Percentiles rank a stretch among this genome's conserved stretches.
phyloP scores from a whole-genome alignment of 441 rosid genomes.

The Aquilaria agallochum region DNA sequence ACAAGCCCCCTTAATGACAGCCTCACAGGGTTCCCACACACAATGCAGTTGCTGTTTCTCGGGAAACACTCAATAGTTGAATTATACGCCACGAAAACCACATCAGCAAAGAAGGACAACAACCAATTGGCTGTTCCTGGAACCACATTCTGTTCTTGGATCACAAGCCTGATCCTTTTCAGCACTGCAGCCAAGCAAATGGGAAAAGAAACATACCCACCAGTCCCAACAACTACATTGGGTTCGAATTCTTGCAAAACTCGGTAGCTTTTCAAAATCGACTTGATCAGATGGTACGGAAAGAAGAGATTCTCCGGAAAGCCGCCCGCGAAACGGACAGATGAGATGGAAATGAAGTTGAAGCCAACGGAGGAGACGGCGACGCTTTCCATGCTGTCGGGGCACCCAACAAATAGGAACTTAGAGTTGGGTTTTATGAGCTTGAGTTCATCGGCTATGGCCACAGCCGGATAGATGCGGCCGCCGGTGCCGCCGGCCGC shows the following conservation, averaged over 20 bases:
- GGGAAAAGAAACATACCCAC: constrained; percentile 81
- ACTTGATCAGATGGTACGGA: constrained; percentile 49
- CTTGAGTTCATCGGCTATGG: constrained; percentile 81
- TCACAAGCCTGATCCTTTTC: constrained; percentile 45
- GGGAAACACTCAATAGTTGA: constrained; percentile 63
- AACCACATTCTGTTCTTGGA: constrained; percentile 76
- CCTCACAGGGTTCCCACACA: constrained; percentile 79
- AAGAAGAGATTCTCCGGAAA: constrained; percentile 41
- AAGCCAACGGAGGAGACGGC: constrained; percentile 66
- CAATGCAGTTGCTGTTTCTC: constrained; percentile 45
- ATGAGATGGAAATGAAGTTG: constrained; percentile 44
- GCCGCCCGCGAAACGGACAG: too few species aligned
- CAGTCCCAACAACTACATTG: constrained; percentile 70
- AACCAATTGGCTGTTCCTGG: constrained; percentile 70
- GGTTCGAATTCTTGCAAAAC: constrained; percentile 49
- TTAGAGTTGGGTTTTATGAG: constrained; percentile 29
- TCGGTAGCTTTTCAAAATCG: constrained; percentile 33
- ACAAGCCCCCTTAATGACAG: constrained; percentile 35
- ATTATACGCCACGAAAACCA: constrained; percentile 68
- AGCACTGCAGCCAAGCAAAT: constrained; percentile 63
- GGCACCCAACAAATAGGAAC: constrained; percentile 63
- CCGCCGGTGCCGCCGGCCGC: constrained; percentile 88
- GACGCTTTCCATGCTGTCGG: constrained; percentile 72
- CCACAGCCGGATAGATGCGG: constrained; percentile 72
- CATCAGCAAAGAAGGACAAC: constrained; percentile 55